Base-by-base conservation (phyloP, 2,329 filamentous ascomycete species). In the Sporothrix pseudoabietina region DNA sequence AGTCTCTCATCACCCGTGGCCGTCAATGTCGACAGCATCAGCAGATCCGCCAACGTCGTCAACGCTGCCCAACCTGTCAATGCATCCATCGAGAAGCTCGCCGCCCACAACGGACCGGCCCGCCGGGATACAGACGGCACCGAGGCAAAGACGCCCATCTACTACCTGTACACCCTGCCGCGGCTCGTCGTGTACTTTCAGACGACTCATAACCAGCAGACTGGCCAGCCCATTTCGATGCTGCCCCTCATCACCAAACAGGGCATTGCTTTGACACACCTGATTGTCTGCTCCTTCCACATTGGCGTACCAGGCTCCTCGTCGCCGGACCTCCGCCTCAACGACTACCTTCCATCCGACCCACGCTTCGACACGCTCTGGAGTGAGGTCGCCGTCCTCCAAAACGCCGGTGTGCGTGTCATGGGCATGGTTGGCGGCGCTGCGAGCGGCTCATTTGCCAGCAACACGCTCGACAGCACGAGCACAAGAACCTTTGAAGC, bases 361-460 rank as follows among this genome's bases (percentile, higher is more conserved):
- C 81, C 88, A 4, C 87, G 89, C 76, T 95, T 91, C 81, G 84
- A 88, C 44, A 88, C 89, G 1, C 85, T 97, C 49, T 98, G 94
- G 94, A 87, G 87, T 30, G 94, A 98, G 81, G 88, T 93, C 9
- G 86, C 87, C 8, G 84, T 90, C 75, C 83, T 97, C 6, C 91
- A 96, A 80, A 87, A 87, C 1, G 86, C 87, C 7, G 94, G 94
- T 57, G 86, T 97, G 75, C 94, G 91, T 78, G 89, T 97, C 14
- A 86, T 97, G 79, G 93, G 89, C 72, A 96, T 98, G 92, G 85
- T 97, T 1, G 94, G 94, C 54, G 94, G 94, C 19, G 94, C 94
- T 2, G 94, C 93, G 0, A 86, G 87, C 74, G 94, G 94, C 12
- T 91, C 89, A 14, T 97, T 89, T 78, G 83, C 84, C 54, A 81